Evolutionary conservation across 1,284 basidiomycete genomes (phyloP), one percentile per base, ranked within the genome.

Genomic region (Malassezia sympodialis): DNA sequence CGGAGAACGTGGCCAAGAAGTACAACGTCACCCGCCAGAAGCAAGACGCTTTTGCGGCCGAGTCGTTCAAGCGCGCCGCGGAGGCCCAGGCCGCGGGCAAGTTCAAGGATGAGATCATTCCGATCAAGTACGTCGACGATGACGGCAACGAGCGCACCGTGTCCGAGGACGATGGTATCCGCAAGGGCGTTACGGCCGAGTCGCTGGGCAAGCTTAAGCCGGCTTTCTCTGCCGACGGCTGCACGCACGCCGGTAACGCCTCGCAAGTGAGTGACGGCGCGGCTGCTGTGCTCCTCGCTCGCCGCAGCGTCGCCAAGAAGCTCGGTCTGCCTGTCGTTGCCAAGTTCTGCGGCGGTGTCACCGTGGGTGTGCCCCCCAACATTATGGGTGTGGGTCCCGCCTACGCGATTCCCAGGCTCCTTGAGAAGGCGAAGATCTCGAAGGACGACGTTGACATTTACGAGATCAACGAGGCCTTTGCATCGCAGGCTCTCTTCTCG

Each of bases 261-360:
- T 90, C 87, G 23, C 91, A 96, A 76, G 84, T 98, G 44, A 90
- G 89, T n/a, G 94, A 99, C 71, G 93, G 93, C 59, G 93, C 93
- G 21, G 90, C 91, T 45, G 91, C 91, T 0, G 90, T 96, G 46
- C 78, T 98, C 52, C 84, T 96, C 54, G 82, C 88, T 31, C 82
- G 89, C 58, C 83, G 93, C 53, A 87, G 85, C 26, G 82, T 85
- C 32, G 93, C 93, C 17, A 85, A 87, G 77, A 86, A 85, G 70
- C 84, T 93, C 60, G 86, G 88, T 40, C 81, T 98, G 34, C 89
- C 90, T 43, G 86, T 98, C 71, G 60, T 93, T 55, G 94, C 88
- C 78, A 96, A 96, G 79, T 96, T 84, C 75, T 84, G 91, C 70
- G 81, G 81, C 37, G 83, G 85, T 7, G 79, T 82, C 39, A 83